Conservation (phyloP, 768 basidiomycete species). For the Rhizopogon vinicolor region DNA sequence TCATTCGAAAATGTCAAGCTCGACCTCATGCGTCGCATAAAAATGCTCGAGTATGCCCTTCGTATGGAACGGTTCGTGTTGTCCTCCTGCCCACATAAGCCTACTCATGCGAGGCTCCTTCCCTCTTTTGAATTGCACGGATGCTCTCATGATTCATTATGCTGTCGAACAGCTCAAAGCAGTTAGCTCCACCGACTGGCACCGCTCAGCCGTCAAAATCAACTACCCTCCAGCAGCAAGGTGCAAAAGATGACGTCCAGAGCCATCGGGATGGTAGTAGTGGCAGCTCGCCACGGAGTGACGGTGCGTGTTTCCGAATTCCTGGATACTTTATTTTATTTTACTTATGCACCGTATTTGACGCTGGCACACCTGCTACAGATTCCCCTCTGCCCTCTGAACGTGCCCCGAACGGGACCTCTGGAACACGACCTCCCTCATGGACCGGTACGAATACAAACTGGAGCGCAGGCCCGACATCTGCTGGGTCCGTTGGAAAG, state of each 20-base stretch:
- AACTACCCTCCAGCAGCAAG: slow-evolving; percentile 49
- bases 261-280: slow-evolving; percentile 79
- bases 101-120: slow-evolving; percentile 1
- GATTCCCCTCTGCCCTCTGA: slow-evolving; percentile 74
- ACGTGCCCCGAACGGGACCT: slow-evolving; percentile 59
- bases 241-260: slow-evolving; percentile 66
- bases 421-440: slow-evolving; percentile 48
- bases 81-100: slow-evolving; percentile 5
- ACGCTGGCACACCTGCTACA: slow-evolving; percentile 17
- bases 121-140: neutral
- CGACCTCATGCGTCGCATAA: slow-evolving; percentile 93
- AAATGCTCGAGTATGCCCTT: slow-evolving; percentile 98
- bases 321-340: neutral
- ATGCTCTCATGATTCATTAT: slow-evolving; percentile 24
- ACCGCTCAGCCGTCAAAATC: slow-evolving; percentile 65
- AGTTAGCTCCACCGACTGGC: slow-evolving; percentile 54
- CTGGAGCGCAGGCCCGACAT: slow-evolving; percentile 25
- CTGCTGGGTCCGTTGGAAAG: slow-evolving; percentile 53
- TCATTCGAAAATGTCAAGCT: slow-evolving; percentile 97
- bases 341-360: slow-evolving; percentile 9
- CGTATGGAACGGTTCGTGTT: slow-evolving; percentile 87
- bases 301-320: slow-evolving; percentile 44
- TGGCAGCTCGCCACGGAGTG: slow-evolving; percentile 80
- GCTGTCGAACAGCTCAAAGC: slow-evolving; percentile 60
- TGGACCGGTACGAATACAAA: slow-evolving; percentile 50